These are phyloP conservation scores for Zelopaecilomyces penicillatus DNA, from an alignment of 2,329 filamentous ascomycete species.

Conservation along the genomic window DNA sequence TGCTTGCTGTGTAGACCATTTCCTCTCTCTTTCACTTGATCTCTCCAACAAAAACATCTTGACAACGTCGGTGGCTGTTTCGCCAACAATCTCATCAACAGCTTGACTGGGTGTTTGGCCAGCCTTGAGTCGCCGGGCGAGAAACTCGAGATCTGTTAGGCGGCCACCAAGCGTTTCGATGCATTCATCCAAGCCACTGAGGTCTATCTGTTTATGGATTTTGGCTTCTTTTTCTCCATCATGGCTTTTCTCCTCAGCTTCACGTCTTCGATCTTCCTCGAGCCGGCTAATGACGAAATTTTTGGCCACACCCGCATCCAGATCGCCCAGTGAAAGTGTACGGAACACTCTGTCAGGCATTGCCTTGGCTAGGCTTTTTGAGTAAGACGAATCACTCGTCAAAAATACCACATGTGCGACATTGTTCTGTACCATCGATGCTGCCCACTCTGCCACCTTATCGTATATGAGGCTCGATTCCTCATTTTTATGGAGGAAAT, in stretches of 20 bases:
- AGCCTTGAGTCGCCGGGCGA: slow-evolving; percentile 80
- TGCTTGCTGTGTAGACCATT: slow-evolving; percentile 78
- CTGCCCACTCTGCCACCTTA: slow-evolving; percentile 83
- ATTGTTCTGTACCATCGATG: slow-evolving; percentile 74
- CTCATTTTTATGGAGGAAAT: slow-evolving; percentile 75
- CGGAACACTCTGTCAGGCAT: slow-evolving; percentile 88
- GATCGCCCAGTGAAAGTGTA: slow-evolving; percentile 76
- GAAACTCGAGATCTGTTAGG: slow-evolving; percentile 89
- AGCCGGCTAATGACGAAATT: slow-evolving; percentile 83
- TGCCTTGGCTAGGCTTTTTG: slow-evolving; percentile 77
- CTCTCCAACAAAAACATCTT: slow-evolving; percentile 82
- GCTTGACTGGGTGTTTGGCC: slow-evolving; percentile 77
- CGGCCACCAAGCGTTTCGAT: slow-evolving; percentile 80
- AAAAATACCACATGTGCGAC: slow-evolving; percentile 92
- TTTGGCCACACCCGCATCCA: slow-evolving; percentile 77
- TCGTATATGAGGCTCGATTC: slow-evolving; percentile 60
- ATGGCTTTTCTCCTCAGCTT: slow-evolving; percentile 17
- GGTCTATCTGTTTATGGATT: slow-evolving; percentile 30
- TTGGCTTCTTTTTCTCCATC: slow-evolving; percentile 19
- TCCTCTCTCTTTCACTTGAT: slow-evolving; percentile 37
- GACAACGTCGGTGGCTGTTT: slow-evolving; percentile 80
- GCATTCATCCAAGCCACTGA: slow-evolving; percentile 68
- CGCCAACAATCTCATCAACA: slow-evolving; percentile 79
- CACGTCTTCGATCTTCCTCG: slow-evolving; percentile 36
- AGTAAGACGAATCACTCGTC: slow-evolving; percentile 80